A percentile compares a stretch with the other conserved stretches of the same genome.
phyloP scores from a whole-genome alignment of 345 rosid genomes.

The Sisymbrium irio region DNA sequence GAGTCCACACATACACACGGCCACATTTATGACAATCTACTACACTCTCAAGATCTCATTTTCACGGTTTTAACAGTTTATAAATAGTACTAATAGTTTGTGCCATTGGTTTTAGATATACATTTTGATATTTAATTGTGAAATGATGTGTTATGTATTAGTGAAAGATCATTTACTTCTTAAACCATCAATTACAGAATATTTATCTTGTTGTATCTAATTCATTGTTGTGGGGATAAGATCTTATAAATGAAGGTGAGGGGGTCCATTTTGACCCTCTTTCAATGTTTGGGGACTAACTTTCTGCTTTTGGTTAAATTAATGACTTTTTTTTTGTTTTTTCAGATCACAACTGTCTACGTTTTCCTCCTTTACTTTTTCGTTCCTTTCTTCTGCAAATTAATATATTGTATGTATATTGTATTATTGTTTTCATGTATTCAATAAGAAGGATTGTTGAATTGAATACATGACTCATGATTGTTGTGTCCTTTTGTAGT shows the following conservation, averaged over 20 bases:
- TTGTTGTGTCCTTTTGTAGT: conserved; percentile 19
- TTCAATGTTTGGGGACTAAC: conserved; percentile 20
- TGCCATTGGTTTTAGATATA: background rate
- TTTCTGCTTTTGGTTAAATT: conserved; percentile 35
- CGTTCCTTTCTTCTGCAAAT: background rate
- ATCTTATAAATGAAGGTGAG: conserved; percentile 17
- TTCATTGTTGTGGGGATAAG: conserved; percentile 26
- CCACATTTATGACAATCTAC: conserved; percentile 25
- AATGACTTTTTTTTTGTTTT: conserved; percentile 18
- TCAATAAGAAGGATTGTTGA: background rate
- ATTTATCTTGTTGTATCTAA: background rate
- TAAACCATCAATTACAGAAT: conserved; percentile 1
- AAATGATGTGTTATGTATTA: background rate
- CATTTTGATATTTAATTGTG: background rate
- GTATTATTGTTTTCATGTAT: background rate
- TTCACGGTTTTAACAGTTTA: background rate
- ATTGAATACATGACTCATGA: conserved; percentile 24
- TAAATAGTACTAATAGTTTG: background rate
- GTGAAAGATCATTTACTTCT: conserved; percentile 6
- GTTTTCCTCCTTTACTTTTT: background rate
- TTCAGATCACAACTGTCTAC: conserved; percentile 28
- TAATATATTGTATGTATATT: background rate
- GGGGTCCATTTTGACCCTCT: conserved; percentile 34
- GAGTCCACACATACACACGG: conserved; percentile 33
- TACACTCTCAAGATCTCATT: conserved; percentile 11